Percentiles rank a stretch among this genome's conserved stretches.
Conservation (phyloP, 2,329 filamentous ascomycete species). For the Cladophialophora psammophila region DNA sequence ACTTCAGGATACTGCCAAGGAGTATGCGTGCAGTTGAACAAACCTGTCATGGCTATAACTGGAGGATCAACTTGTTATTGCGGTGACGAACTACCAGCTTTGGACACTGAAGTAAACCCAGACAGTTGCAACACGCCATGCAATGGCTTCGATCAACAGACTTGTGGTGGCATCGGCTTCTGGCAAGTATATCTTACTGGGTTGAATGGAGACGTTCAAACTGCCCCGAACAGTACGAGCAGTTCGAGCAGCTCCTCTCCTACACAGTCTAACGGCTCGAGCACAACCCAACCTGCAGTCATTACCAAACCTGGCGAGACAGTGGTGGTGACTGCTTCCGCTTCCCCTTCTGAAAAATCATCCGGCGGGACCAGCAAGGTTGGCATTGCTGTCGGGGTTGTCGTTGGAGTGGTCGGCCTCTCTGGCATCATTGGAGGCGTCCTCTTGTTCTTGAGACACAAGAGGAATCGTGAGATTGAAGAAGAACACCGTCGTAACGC, state of each 20-base stretch:
- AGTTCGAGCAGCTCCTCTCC: slow-evolving; percentile 55
- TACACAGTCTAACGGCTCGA: slow-evolving; percentile 42
- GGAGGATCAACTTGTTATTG: slow-evolving; percentile 74
- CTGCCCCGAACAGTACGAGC: slow-evolving; percentile 33
- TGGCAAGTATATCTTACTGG: slow-evolving; percentile 63
- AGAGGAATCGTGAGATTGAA: slow-evolving; percentile 77
- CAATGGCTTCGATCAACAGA: slow-evolving; percentile 66
- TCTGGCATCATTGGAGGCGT: slow-evolving; percentile 70
- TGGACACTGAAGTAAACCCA: slow-evolving; percentile 62
- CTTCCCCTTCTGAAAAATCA: slow-evolving; percentile 44
- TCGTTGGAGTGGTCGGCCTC: slow-evolving; percentile 78
- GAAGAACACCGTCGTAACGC: slow-evolving; percentile 84
- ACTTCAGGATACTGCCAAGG: slow-evolving; percentile 63
- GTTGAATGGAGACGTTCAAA: slow-evolving; percentile 49
- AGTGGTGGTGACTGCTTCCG: slow-evolving; percentile 46
- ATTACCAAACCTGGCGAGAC: slow-evolving; percentile 45
- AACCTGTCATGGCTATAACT: slow-evolving; percentile 68
- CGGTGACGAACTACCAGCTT: slow-evolving; percentile 71
- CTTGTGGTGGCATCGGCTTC: slow-evolving; percentile 69
- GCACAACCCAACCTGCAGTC: slow-evolving; percentile 25
- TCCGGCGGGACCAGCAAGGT: slow-evolving; percentile 70
- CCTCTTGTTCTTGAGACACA: slow-evolving; percentile 77
- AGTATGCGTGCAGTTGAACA: slow-evolving; percentile 58
- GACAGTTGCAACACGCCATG: slow-evolving; percentile 71
- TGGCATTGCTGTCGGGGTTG: slow-evolving; percentile 85